These are phyloP conservation scores for Sugiyamaella pinicola DNA, from an alignment of 1,139 yeast genomes.

Conservation along the genomic window DNA sequence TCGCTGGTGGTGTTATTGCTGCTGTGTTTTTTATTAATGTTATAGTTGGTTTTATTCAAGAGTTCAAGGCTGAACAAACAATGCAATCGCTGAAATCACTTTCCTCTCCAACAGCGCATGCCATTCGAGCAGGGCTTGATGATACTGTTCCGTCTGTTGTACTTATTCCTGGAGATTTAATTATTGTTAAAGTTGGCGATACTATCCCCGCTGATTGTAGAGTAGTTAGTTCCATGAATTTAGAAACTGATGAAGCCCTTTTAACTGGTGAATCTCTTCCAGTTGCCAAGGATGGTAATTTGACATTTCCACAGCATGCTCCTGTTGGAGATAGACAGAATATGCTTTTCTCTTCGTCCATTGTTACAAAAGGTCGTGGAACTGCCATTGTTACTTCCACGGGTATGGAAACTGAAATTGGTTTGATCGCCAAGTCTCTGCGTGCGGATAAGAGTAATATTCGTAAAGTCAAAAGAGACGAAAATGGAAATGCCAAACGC, in stretches of 20 bases:
- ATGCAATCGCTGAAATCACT: slow-evolving; percentile 74
- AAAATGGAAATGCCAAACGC: slow-evolving; percentile 44
- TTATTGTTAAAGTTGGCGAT: slow-evolving; percentile 69
- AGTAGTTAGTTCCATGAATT: slow-evolving; percentile 60
- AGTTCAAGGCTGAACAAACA: slow-evolving; percentile 73
- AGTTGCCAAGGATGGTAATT: slow-evolving; percentile 56
- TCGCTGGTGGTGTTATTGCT: slow-evolving; percentile 80
- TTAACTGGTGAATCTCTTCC: slow-evolving; percentile 83
- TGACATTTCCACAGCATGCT: slow-evolving; percentile 49
- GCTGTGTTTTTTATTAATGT: slow-evolving; percentile 70
- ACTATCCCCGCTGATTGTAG: slow-evolving; percentile 79
- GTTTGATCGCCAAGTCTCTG: slow-evolving; percentile 70
- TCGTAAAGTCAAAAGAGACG: slow-evolving; percentile 43
- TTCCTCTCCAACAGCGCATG: slow-evolving; percentile 73
- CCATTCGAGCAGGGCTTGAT: slow-evolving; percentile 64
- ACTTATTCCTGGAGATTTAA: slow-evolving; percentile 80
- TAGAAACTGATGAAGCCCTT: slow-evolving; percentile 80
- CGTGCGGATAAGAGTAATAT: slow-evolving; percentile 41
- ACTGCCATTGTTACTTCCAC: slow-evolving; percentile 66
- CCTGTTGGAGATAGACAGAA: slow-evolving; percentile 80
- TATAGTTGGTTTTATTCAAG: slow-evolving; percentile 70
- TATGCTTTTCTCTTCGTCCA: slow-evolving; percentile 70
- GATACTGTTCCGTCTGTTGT: slow-evolving; percentile 61
- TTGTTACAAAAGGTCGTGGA: slow-evolving; percentile 78
- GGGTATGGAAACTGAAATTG: slow-evolving; percentile 74